Conservation (phyloP, 331 rosid species). For the Cydonia oblonga region DNA sequence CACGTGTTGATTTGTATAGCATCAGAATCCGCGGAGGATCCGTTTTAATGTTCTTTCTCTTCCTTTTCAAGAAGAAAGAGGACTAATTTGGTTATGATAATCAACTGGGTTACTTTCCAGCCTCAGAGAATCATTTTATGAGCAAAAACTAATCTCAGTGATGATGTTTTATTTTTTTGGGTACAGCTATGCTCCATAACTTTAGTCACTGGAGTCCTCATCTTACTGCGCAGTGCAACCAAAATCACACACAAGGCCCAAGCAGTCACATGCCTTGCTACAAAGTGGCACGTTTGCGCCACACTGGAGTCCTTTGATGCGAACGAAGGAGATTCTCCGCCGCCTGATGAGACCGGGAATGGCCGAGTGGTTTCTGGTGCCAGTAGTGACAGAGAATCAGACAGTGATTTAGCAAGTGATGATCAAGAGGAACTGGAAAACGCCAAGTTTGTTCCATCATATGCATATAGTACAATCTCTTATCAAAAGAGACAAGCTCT, state of each 20-base stretch:
- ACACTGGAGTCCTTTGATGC: slow-evolving; percentile 74
- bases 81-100: no score
- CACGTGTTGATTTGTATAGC: no score
- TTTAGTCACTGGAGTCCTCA: slow-evolving; percentile 42
- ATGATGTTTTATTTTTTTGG: not conserved
- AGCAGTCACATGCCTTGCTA: slow-evolving; percentile 72
- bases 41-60: no score
- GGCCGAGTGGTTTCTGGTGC: slow-evolving; percentile 17
- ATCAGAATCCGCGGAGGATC: no score
- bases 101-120: no score
- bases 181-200: slow-evolving; percentile 72
- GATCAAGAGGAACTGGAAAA: slow-evolving; percentile 77
- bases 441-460: slow-evolving; percentile 56
- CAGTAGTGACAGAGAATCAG: slow-evolving; percentile 32
- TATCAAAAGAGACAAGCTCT: slow-evolving; percentile 88
- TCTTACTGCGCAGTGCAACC: slow-evolving; percentile 70
- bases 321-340: not conserved
- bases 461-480: slow-evolving; percentile 70
- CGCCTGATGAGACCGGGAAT: slow-evolving; percentile 4
- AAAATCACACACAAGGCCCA: slow-evolving; percentile 93
- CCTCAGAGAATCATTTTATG: no score
- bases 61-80: no score
- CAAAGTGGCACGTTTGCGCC: slow-evolving; percentile 97
- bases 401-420: slow-evolving; percentile 32
- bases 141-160: no score